Percentiles rank a stretch among this genome's conserved stretches.
Evolutionary conservation across 2,329 filamentous ascomycete genomes (phyloP).

Genomic region (Verticillium zaregamsianum): DNA sequence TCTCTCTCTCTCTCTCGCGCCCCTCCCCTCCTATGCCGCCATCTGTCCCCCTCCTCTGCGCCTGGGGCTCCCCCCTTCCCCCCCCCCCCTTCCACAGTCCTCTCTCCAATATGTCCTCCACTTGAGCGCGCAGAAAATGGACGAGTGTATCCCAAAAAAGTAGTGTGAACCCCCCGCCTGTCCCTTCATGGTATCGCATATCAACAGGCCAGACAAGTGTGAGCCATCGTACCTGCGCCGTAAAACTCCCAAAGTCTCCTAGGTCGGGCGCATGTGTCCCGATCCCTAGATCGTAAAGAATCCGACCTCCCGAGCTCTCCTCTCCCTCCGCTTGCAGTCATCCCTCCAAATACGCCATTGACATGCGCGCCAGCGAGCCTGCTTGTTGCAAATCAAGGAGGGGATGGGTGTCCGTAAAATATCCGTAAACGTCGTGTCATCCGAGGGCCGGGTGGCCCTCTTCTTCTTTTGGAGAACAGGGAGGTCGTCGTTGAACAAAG

Average conservation of each 20-base stretch:
- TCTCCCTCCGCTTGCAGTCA: background rate
- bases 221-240: conserved; percentile 1
- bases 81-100: background rate
- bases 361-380: conserved; percentile 1
- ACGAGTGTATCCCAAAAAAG: conserved; percentile 4
- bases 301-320: background rate
- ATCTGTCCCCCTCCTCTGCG: too few species aligned
- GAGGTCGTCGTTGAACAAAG: conserved; percentile 1
- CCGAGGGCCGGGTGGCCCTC: background rate
- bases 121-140: background rate
- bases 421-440: background rate
- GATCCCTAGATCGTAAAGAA: background rate
- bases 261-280: background rate
- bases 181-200: conserved; percentile 5
- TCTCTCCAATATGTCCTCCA: background rate
- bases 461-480: background rate
- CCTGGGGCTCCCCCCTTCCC: background rate
- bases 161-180: background rate
- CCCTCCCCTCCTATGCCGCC: too few species aligned
- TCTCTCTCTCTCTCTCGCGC: background rate
- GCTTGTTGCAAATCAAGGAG: background rate
- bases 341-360: background rate
- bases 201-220: background rate
- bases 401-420: background rate
- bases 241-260: conserved; percentile 3